A percentile compares a stretch with the other conserved stretches of the same genome.
Evolutionary conservation across 2,329 filamentous ascomycete species (phyloP).

Genomic region (Juglanconis oblonga): DNA sequence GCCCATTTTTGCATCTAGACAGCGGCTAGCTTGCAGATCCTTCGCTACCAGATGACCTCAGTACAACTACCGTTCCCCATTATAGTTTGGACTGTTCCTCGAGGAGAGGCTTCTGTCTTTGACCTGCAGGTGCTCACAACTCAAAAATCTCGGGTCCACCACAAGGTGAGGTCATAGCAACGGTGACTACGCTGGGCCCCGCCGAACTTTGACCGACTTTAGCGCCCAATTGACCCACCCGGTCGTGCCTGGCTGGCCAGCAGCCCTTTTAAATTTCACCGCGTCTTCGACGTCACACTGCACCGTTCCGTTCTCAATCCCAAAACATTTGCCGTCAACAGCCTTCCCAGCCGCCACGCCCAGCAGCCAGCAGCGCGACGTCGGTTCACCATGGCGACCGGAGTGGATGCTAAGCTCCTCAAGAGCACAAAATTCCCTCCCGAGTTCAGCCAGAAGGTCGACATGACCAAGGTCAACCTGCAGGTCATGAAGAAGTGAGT

Average conservation of each 20-base stretch:
- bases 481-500: constrained; percentile 95
- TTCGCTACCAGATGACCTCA: too few relatives aligned
- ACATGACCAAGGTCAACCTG: constrained; percentile 95
- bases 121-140: background rate
- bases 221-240: background rate
- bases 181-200: constrained; percentile 13
- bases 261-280: background rate
- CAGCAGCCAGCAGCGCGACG: constrained; percentile 15
- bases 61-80: too few relatives aligned
- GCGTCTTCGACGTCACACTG: constrained; percentile 1
- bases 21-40: too few relatives aligned
- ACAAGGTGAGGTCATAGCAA: constrained; percentile 5
- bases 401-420: constrained; percentile 84
- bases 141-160: background rate
- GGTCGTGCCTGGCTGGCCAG: background rate
- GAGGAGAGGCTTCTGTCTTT: too few relatives aligned
- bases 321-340: background rate
- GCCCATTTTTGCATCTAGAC: too few relatives aligned
- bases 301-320: too few relatives aligned
- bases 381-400: constrained; percentile 64
- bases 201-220: background rate
- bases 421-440: constrained; percentile 90
- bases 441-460: constrained; percentile 92
- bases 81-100: too few relatives aligned
- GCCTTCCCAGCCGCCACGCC: background rate